phyloP scores from a whole-genome alignment of 2,329 filamentous ascomycete genomes.

The Penicillium sclerotiorum region DNA sequence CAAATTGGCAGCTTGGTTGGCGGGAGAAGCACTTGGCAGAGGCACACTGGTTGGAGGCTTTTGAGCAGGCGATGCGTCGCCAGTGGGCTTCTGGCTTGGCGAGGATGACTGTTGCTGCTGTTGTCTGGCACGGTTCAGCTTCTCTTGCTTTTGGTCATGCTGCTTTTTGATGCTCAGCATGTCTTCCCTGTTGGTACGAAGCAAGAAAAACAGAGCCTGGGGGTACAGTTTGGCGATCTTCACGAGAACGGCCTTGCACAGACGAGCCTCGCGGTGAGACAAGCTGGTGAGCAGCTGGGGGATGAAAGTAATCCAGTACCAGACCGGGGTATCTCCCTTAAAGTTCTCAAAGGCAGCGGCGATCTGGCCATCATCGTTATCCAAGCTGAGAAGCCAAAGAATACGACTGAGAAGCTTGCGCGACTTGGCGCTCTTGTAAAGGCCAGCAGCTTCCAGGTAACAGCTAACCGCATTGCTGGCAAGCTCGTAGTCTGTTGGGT shows the following conservation, averaged over 20 bases:
- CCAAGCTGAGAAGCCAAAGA: slow-evolving; percentile 91
- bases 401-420: slow-evolving; percentile 91
- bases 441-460: slow-evolving; percentile 91
- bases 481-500: slow-evolving; percentile 76
- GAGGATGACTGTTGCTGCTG: slow-evolving; percentile 53
- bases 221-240: slow-evolving; percentile 96
- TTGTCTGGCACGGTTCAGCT: slow-evolving; percentile 66
- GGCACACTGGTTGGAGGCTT: slow-evolving; percentile 51
- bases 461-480: slow-evolving; percentile 93
- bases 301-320: slow-evolving; percentile 99
- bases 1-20: slow-evolving; percentile 24
- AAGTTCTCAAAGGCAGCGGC: slow-evolving; percentile 89
- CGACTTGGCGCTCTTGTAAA: slow-evolving; percentile 97
- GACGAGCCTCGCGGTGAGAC: slow-evolving; percentile 84
- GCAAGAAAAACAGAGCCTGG: slow-evolving; percentile 92
- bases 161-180: slow-evolving; percentile 89
- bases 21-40: slow-evolving; percentile 28
- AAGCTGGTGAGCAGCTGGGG: slow-evolving; percentile 92
- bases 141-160: slow-evolving; percentile 67
- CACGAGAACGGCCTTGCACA: slow-evolving; percentile 81
- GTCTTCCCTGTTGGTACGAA: slow-evolving; percentile 91
- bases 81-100: slow-evolving; percentile 42
- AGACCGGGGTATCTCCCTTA: slow-evolving; percentile 95
- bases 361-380: slow-evolving; percentile 82
- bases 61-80: slow-evolving; percentile 46